Percentiles rank a stretch among this genome's conserved stretches.
Evolutionary conservation across 768 basidiomycete genomes (phyloP).

Genomic region (Hypholoma sublateritium): DNA sequence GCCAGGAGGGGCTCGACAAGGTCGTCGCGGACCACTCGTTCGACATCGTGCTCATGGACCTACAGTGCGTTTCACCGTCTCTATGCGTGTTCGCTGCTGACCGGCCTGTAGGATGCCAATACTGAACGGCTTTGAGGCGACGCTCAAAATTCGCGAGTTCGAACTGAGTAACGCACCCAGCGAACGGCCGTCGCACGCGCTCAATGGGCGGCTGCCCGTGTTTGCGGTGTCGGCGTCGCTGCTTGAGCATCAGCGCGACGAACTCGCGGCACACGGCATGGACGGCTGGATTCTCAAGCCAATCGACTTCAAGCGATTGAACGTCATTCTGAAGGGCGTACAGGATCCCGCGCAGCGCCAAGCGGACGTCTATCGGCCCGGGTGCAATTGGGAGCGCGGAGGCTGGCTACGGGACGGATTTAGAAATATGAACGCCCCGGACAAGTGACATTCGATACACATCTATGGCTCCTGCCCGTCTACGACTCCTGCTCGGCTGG

Average conservation of each 20-base stretch:
- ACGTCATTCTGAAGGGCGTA: constrained; percentile 57
- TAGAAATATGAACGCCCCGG: too few relatives aligned
- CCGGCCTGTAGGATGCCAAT: constrained; percentile 66
- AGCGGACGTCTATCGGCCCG: constrained; percentile 49
- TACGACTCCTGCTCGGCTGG: too few relatives aligned
- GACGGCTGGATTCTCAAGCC: constrained; percentile 88
- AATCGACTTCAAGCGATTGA: constrained; percentile 71
- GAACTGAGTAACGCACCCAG: constrained; percentile 33
- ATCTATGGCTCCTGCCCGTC: too few relatives aligned
- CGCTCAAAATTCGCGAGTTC: constrained; percentile 60
- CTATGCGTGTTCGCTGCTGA: background rate
- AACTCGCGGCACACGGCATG: constrained; percentile 55
- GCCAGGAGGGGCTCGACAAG: constrained; percentile 70
- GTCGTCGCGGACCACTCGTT: constrained; percentile 58
- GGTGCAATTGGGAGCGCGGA: constrained; percentile 60
- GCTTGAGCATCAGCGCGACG: constrained; percentile 51
- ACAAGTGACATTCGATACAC: too few relatives aligned
- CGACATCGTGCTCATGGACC: constrained; percentile 81
- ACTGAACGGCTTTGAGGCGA: constrained; percentile 71
- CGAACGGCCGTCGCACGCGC: constrained; percentile 38
- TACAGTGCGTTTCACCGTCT: constrained; percentile 51
- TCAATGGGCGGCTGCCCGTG: constrained; percentile 73
- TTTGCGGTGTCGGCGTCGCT: constrained; percentile 83
- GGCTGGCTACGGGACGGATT: constrained; percentile 52
- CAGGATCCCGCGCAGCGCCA: constrained; percentile 49